These are phyloP conservation scores for Aspergillus transmontanensis DNA, from an alignment of 2,329 filamentous ascomycete genomes.

Conservation along the genomic window DNA sequence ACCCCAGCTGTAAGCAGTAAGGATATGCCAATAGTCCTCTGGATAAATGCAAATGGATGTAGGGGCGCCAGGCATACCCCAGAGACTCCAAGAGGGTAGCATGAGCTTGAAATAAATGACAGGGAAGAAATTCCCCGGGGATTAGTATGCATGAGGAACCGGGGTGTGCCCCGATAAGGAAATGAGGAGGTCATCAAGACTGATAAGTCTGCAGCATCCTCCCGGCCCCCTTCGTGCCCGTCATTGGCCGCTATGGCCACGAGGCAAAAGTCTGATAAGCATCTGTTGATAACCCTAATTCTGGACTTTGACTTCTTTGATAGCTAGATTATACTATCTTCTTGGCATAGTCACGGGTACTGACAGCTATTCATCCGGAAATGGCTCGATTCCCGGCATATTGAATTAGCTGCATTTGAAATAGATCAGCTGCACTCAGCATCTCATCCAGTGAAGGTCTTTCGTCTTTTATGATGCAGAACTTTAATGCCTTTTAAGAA, in stretches of 20 bases:
- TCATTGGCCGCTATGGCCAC: not conserved
- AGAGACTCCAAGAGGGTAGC: not conserved
- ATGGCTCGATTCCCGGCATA: not conserved
- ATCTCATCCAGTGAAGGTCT: not conserved
- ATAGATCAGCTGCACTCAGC: not conserved
- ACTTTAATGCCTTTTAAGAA: not conserved
- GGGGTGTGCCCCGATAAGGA: not conserved
- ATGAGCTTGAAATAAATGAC: not conserved
- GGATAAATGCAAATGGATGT: not conserved
- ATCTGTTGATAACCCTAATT: not conserved
- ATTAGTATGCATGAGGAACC: not conserved
- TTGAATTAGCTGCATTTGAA: not conserved
- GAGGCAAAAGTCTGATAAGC: not conserved
- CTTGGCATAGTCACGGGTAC: not conserved
- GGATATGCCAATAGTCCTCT: not conserved
- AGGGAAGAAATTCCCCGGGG: not conserved
- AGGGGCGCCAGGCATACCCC: not conserved
- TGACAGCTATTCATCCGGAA: too few species aligned
- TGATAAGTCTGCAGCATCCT: slow-evolving; percentile 1
- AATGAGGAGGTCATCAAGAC: not conserved
- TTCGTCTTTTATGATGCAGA: not conserved
- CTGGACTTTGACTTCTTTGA: not conserved
- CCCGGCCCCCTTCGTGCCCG: not conserved
- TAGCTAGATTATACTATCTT: not conserved
- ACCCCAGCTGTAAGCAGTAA: not conserved